Conservation (phyloP, 495 filamentous ascomycete species). For the Clavariopsis aquatica region DNA sequence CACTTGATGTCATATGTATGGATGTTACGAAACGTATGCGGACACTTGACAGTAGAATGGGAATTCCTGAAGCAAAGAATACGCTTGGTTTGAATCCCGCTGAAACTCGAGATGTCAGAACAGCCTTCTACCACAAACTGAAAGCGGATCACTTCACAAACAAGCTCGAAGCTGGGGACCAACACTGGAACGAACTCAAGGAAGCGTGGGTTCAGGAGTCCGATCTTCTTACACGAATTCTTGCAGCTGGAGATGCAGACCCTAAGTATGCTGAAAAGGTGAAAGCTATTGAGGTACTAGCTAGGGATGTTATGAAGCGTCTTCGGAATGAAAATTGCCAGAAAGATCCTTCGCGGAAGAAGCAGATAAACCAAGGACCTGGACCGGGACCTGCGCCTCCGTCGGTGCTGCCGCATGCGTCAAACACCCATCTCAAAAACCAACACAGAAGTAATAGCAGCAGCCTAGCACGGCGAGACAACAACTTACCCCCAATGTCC, state of each 20-base stretch:
- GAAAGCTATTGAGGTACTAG: conserved; percentile 69
- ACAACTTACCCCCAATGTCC: not conserved
- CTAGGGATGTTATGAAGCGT: conserved; percentile 73
- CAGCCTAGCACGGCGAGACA: not conserved
- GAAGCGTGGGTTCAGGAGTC: conserved; percentile 64
- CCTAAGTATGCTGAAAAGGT: conserved; percentile 57
- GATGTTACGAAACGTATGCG: conserved; percentile 82
- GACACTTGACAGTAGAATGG: conserved; percentile 61
- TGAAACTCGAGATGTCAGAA: conserved; percentile 65
- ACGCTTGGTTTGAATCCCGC: conserved; percentile 71
- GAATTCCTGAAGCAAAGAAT: conserved; percentile 72
- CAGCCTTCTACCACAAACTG: conserved; percentile 66
- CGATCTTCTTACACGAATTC: conserved; percentile 57
- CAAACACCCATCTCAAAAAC: conserved; percentile 5
- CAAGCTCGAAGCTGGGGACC: conserved; percentile 68
- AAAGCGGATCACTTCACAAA: conserved; percentile 70
- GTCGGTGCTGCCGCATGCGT: conserved; percentile 10
- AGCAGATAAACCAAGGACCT: conserved; percentile 36
- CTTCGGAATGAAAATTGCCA: conserved; percentile 67
- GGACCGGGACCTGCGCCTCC: conserved; percentile 42
- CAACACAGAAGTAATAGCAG: not conserved
- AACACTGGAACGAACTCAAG: conserved; percentile 72
- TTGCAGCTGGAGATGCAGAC: conserved; percentile 58
- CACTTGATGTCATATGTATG: conserved; percentile 76
- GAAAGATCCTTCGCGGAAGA: conserved; percentile 58